These are phyloP conservation scores for Coemansia sp. DNA, from an alignment of 192 early-diverging fungal species.

Conservation along the genomic window DNA sequence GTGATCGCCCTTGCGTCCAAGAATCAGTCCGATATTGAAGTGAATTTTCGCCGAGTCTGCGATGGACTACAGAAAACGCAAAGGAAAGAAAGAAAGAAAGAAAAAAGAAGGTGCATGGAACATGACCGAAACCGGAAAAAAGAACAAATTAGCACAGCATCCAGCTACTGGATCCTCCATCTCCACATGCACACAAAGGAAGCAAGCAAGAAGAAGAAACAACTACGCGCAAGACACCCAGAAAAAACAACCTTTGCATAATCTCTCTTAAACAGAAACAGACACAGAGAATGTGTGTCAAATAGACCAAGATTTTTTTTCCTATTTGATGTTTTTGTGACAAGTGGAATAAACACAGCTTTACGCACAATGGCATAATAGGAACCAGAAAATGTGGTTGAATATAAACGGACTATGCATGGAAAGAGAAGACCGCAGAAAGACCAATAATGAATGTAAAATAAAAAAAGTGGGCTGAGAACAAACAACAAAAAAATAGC, in stretches of 20 bases:
- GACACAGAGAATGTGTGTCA: background rate
- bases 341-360: too few species aligned
- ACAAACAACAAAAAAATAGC: too few species aligned
- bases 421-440: constrained; percentile 3
- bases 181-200: background rate
- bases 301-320: too few species aligned
- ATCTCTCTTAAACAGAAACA: background rate
- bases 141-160: background rate
- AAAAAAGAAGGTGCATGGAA: constrained; percentile 6
- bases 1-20: constrained; percentile 70
- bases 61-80: constrained; percentile 49
- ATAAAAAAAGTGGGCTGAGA: too few species aligned
- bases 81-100: constrained; percentile 4
- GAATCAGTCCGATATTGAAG: constrained; percentile 91
- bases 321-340: too few species aligned
- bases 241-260: background rate
- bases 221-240: background rate
- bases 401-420: background rate
- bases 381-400: too few species aligned
- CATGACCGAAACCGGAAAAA: constrained; percentile 12
- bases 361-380: background rate
- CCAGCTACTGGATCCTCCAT: too few species aligned
- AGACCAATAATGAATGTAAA: background rate
- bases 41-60: constrained; percentile 93
- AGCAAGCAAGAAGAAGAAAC: background rate